phyloP scores from a whole-genome alignment of 2,329 filamentous ascomycete genomes.

The Akanthomyces dipterigenus region DNA sequence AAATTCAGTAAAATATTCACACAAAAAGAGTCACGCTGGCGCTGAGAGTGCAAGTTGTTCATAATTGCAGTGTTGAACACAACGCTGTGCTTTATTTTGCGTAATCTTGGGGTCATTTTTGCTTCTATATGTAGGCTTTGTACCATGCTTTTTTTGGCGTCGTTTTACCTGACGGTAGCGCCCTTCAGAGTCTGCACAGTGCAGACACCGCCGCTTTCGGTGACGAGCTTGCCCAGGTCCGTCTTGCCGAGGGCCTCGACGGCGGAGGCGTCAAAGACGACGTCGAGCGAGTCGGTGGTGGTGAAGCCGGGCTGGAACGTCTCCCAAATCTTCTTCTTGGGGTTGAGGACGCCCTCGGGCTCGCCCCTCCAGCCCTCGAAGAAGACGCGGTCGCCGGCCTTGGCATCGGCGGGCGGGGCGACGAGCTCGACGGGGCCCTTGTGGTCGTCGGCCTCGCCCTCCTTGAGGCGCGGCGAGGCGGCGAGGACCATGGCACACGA shows the following conservation, averaged over 20 bases:
- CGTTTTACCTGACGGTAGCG: conserved; percentile 69
- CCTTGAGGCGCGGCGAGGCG: conserved; percentile 74
- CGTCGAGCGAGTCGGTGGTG: conserved; percentile 72
- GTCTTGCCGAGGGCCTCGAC: conserved; percentile 72
- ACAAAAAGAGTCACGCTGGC: background rate
- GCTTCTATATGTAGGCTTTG: background rate
- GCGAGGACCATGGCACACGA: conserved; percentile 86
- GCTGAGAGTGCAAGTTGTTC: background rate
- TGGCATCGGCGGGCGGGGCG: conserved; percentile 66
- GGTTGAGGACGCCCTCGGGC: conserved; percentile 89
- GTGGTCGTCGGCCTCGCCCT: conserved; percentile 79
- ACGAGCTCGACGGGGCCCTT: conserved; percentile 90
- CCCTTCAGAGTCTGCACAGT: conserved; percentile 74
- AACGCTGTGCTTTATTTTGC: background rate
- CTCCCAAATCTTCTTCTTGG: conserved; percentile 99
- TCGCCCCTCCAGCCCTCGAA: conserved; percentile 94
- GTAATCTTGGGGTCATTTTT: background rate
- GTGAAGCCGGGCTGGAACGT: conserved; percentile 93
- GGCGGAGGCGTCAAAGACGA: conserved; percentile 74
- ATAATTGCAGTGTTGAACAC: background rate
- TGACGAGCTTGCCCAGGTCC: conserved; percentile 62
- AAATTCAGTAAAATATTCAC: conserved; percentile 5
- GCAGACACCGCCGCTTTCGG: conserved; percentile 71
- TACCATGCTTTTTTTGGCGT: background rate
- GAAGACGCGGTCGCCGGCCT: conserved; percentile 80